Conservation (phyloP, 257 asterid genomes). For the Nyctanthes arbortristis region DNA sequence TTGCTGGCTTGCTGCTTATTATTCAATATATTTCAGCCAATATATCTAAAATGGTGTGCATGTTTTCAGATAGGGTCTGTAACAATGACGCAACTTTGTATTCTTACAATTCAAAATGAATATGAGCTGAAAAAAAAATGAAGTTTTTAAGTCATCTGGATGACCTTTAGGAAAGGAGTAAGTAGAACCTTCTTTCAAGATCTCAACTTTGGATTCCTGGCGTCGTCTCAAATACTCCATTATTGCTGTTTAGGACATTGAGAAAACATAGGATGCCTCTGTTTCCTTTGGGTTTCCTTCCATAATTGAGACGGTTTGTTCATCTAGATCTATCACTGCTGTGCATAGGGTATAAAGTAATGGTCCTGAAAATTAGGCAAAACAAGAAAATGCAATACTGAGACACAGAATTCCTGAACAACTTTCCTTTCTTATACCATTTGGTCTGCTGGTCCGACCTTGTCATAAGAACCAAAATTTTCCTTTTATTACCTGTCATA, state of each 20-base stretch:
- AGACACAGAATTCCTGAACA: background rate
- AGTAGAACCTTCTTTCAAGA: background rate
- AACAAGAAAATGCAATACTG: background rate
- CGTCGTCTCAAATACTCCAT: background rate
- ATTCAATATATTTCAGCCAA: too few species aligned
- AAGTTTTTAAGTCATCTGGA: background rate
- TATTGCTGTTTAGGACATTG: conserved; percentile 10
- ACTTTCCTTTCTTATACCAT: background rate
- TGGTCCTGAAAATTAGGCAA: conserved; percentile 61
- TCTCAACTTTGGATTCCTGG: background rate
- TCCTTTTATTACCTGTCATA: conserved; percentile 59
- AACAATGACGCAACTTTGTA: background rate
- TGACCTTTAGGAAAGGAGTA: background rate
- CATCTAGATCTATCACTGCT: conserved; percentile 40
- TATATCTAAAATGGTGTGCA: background rate
- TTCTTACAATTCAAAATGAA: background rate
- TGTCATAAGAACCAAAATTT: background rate
- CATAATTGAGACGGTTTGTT: conserved; percentile 41
- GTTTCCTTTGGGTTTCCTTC: conserved; percentile 42
- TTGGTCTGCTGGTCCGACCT: background rate
- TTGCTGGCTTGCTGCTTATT: too few species aligned
- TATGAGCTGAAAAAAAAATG: background rate
- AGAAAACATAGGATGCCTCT: conserved; percentile 34
- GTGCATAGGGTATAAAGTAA: conserved; percentile 55
- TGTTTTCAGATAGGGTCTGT: too few species aligned